A percentile compares a stretch with the other conserved stretches of the same genome.
These are phyloP conservation scores for Lomentospora prolificans DNA, from an alignment of 2,329 filamentous ascomycete genomes.

Conservation along the genomic window DNA sequence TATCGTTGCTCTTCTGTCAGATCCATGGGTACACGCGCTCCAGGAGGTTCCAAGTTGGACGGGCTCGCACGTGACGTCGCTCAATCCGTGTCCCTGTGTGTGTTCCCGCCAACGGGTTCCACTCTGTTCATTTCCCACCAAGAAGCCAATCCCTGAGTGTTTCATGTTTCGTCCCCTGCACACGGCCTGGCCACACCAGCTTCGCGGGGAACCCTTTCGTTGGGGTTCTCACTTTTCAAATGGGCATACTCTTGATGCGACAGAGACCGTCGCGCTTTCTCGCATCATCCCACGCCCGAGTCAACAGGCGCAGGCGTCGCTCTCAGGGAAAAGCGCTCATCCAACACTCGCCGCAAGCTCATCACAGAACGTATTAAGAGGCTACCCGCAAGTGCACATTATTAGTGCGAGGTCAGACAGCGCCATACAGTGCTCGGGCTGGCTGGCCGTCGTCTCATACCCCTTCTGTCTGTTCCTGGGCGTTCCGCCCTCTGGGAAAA, in stretches of 20 bases:
- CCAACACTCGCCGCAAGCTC: background rate
- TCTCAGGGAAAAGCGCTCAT: background rate
- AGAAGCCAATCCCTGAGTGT: background rate
- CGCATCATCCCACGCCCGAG: background rate
- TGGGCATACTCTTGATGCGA: background rate
- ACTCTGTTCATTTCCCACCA: constrained; percentile 1
- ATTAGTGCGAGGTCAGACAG: too few relatives aligned
- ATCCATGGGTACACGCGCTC: too few relatives aligned
- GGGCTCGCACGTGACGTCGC: background rate
- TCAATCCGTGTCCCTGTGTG: background rate
- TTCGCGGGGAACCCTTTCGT: background rate
- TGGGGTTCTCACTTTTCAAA: background rate
- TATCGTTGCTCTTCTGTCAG: too few relatives aligned
- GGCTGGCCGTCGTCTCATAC: too few relatives aligned
- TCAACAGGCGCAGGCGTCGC: background rate
- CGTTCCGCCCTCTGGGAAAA: too few relatives aligned
- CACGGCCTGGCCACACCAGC: too few relatives aligned
- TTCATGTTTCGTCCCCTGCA: constrained; percentile 5
- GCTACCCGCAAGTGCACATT: too few relatives aligned
- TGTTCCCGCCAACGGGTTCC: background rate
- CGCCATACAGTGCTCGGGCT: too few relatives aligned
- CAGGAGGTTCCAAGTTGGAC: too few relatives aligned
- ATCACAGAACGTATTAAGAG: too few relatives aligned
- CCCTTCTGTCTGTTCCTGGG: too few relatives aligned
- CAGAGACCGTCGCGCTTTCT: background rate